phyloP scores from a whole-genome alignment of 306 rosid genomes.

The Quercus engelmannii region DNA sequence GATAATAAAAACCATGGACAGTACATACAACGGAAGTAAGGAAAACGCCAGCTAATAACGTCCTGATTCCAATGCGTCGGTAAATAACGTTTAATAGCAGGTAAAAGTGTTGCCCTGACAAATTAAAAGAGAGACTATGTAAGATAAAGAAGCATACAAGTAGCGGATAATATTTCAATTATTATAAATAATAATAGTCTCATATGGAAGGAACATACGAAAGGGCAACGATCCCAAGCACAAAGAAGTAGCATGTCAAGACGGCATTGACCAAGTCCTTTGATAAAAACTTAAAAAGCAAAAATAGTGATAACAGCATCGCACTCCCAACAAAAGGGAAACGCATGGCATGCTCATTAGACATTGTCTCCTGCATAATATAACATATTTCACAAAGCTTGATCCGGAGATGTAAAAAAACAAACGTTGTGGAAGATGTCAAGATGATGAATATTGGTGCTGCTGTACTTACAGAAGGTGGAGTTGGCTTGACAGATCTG shows the following conservation, averaged over 20 bases:
- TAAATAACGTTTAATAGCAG: constrained; percentile 72
- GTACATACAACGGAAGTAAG: constrained; percentile 84
- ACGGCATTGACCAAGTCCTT: constrained; percentile 99
- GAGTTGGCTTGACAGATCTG: constrained; percentile 96
- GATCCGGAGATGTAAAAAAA: background rate
- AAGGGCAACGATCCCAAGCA: constrained; percentile 95
- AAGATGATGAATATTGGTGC: background rate
- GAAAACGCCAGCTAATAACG: constrained; percentile 66
- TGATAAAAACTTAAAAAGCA: constrained; percentile 93
- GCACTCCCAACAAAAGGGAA: constrained; percentile 99
- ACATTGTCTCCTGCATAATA: constrained; percentile 93
- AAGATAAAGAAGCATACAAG: constrained; percentile 11
- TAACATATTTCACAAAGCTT: constrained; percentile 11
- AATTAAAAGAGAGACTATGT: constrained; percentile 16
- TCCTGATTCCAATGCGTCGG: constrained; percentile 81
- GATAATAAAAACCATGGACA: background rate
- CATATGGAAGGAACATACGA: constrained; percentile 58
- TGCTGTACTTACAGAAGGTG: constrained; percentile 68
- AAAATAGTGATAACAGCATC: constrained; percentile 88
- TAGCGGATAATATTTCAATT: background rate
- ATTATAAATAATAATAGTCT: background rate
- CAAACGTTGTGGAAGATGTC: background rate
- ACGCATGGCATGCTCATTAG: constrained; percentile 98
- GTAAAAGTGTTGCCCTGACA: constrained; percentile 89
- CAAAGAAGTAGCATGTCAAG: constrained; percentile 87